A percentile compares a stretch with the other conserved stretches of the same genome.
phyloP scores from a whole-genome alignment of 2,329 filamentous ascomycete genomes.

The Fusarium euwallaceae region DNA sequence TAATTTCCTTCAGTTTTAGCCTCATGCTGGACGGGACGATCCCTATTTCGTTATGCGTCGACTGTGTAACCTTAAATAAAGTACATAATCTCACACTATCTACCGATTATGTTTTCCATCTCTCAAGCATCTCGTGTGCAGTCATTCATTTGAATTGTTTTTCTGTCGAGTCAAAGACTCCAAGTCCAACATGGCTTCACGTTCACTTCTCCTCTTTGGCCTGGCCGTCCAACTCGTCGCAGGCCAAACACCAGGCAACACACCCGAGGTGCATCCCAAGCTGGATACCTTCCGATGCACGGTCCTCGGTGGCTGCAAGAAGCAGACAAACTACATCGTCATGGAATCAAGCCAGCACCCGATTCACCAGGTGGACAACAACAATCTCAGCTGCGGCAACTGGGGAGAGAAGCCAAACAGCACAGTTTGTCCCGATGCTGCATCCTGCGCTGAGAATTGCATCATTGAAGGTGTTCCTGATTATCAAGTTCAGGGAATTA shows the following conservation, averaged over 20 bases:
- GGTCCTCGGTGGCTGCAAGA: slow-evolving; percentile 61
- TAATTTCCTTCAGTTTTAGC: not conserved
- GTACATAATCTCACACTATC: not conserved
- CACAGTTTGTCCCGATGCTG: slow-evolving; percentile 62
- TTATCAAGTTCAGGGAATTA: slow-evolving; percentile 56
- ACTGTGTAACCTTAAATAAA: not conserved
- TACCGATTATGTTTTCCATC: not conserved
- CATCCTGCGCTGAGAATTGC: slow-evolving; percentile 67
- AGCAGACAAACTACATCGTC: slow-evolving; percentile 62
- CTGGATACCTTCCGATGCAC: slow-evolving; percentile 67
- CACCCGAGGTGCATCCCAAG: slow-evolving; percentile 63
- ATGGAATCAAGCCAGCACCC: slow-evolving; percentile 62
- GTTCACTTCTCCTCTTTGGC: slow-evolving; percentile 13
- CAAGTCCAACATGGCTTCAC: slow-evolving; percentile 11
- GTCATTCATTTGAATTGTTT: not conserved
- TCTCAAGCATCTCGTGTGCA: not conserved
- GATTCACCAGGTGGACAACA: slow-evolving; percentile 57
- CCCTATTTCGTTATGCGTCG: not conserved
- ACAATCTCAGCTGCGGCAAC: slow-evolving; percentile 43
- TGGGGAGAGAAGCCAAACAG: slow-evolving; percentile 53
- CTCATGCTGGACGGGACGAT: not conserved
- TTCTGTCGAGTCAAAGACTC: not conserved
- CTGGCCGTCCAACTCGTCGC: slow-evolving; percentile 28
- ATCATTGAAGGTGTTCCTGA: slow-evolving; percentile 63
- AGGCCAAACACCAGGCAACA: slow-evolving; percentile 56